Evolutionary conservation across 1,284 basidiomycete species (phyloP).

Genomic region (Meripilus lineatus): DNA sequence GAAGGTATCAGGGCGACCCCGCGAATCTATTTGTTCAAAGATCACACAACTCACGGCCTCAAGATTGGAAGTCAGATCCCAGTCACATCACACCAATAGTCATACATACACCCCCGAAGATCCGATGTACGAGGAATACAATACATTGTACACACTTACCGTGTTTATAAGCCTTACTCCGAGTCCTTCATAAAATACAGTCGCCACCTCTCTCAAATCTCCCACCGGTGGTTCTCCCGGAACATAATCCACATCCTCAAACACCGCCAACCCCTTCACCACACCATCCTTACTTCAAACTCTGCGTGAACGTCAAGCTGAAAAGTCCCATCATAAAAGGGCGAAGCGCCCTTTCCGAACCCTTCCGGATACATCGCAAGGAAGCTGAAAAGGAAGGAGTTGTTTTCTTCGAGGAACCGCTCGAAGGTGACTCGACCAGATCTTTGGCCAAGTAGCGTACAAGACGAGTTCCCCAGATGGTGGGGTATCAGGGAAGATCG

Average conservation of each 20-base stretch:
- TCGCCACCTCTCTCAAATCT: neutral
- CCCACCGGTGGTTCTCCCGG: neutral
- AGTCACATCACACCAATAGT: too few species aligned
- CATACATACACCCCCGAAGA: too few species aligned
- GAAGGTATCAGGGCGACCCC: too few species aligned
- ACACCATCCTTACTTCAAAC: neutral
- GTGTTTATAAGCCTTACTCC: too few species aligned
- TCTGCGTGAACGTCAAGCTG: neutral
- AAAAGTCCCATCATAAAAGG: conserved; percentile 6
- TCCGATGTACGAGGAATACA: too few species aligned
- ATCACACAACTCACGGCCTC: too few species aligned
- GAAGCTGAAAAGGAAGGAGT: conserved; percentile 15
- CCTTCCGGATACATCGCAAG: conserved; percentile 23
- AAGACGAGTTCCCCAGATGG: too few species aligned
- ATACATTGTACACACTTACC: too few species aligned
- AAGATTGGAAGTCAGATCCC: too few species aligned
- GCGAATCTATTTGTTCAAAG: too few species aligned
- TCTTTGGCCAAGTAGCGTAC: conserved; percentile 17
- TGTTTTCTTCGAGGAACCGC: conserved; percentile 6
- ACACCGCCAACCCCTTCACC: neutral
- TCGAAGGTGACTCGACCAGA: conserved; percentile 24
- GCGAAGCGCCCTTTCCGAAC: conserved; percentile 20
- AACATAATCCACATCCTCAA: neutral
- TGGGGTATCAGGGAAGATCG: too few species aligned
- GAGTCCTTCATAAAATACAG: neutral